These are phyloP conservation scores for Colletotrichum aenigma DNA, from an alignment of 2,329 filamentous ascomycete species.

Conservation along the genomic window DNA sequence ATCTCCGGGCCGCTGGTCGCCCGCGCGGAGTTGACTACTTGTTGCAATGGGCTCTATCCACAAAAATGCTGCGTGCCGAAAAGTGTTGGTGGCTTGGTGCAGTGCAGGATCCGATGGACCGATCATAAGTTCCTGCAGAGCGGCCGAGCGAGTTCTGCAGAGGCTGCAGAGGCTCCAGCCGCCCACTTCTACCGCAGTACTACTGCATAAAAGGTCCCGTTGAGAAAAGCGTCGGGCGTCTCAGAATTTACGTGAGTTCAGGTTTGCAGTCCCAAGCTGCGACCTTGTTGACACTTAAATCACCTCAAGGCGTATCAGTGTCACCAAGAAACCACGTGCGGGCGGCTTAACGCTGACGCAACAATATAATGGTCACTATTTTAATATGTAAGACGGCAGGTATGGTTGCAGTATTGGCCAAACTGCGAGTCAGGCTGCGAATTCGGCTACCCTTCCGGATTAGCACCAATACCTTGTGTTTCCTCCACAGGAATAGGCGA, in stretches of 20 bases:
- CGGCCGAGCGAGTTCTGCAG: neutral
- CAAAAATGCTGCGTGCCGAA: neutral
- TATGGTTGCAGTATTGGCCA: conserved; percentile 1
- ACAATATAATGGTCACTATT: neutral
- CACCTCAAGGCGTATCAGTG: neutral
- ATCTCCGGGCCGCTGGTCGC: neutral
- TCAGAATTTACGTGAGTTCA: neutral
- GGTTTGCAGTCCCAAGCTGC: neutral
- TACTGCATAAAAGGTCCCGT: neutral
- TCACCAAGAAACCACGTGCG: neutral
- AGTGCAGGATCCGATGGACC: neutral
- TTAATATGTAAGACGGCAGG: neutral
- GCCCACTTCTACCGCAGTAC: neutral
- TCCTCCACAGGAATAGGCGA: neutral
- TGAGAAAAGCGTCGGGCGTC: neutral
- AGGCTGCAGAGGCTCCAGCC: neutral
- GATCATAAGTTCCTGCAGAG: neutral
- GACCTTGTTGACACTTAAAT: neutral
- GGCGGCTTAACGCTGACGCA: neutral
- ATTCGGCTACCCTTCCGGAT: neutral
- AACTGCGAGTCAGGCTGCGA: conserved; percentile 1
- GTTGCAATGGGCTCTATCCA: neutral
- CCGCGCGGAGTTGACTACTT: neutral
- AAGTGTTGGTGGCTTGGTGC: neutral
- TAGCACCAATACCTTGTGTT: neutral